Base-by-base conservation (phyloP, 2,329 filamentous ascomycete genomes). In the Xylariaceae sp. region DNA sequence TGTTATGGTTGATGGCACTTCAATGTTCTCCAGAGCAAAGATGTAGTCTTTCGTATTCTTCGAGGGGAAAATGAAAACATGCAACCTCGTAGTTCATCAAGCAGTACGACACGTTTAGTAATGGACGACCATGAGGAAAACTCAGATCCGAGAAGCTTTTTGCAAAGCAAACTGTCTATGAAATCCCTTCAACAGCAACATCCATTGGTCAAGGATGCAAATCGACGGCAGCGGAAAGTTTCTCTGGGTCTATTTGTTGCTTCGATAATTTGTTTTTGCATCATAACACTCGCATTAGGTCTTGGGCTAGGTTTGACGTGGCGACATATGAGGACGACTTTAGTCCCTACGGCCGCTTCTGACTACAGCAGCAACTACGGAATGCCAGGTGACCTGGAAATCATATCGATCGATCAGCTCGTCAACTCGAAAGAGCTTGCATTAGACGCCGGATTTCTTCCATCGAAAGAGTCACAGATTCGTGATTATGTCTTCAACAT, bases 401-500 rank as follows among this genome's bases (percentile, higher is more conserved):
- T 59, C 11, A 45, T 66, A 27, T 41, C 55, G 11, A 53, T 52
- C 31, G 61, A 59, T 3, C 39, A 52, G 36, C 56, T 66, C 12
- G 47, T 66, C 43, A 66, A 67, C 46, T 42, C 44, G 39, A 49
- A 52, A 11, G 62, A 66, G 45, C 61, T 67, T 6, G 55, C 60
- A 30, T 61, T 68, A 11, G 42, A 55, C 2, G 66, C 60, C 0
- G 57, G 39, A 11, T 68, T 71, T 18, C 14, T 42, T 4, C 30
- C 46, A 7, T 48, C 49, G 3, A 35, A 35, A 3, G 31, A 43
- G 27, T 39, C 61, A 1, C 49, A 18, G 2, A 49, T 61, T 5
- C 61, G 68, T 22, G 62, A 68, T 27, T 70, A 62, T 44, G 53
- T 57, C 9, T 67, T 70, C 54, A 62, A 68, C 55, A 59, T 70